A percentile compares a stretch with the other conserved stretches of the same genome.
Evolutionary conservation across 192 early-diverging fungal species (phyloP).

Genomic region (Backusella macrospora): DNA sequence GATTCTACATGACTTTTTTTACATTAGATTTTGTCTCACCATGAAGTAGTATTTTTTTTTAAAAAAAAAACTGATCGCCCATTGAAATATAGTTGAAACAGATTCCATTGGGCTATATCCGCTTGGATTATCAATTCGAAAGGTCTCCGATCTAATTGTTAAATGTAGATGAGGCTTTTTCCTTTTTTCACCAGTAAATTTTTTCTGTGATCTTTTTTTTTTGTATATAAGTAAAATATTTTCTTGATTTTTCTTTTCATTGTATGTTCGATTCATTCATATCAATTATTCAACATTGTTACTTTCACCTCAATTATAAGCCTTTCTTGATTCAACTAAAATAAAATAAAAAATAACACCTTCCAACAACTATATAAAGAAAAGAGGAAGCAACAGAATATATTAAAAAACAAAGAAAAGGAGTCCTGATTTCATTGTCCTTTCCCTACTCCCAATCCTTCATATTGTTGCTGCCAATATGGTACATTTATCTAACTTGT

Average conservation of each 20-base stretch:
- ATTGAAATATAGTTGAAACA: constrained; percentile 1
- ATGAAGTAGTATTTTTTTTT: background rate
- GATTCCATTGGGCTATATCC: background rate
- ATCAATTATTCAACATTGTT: background rate
- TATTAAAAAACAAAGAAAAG: constrained; percentile 8
- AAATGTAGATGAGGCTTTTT: constrained; percentile 3
- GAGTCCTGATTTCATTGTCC: background rate
- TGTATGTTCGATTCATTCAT: background rate
- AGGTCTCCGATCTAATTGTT: constrained; percentile 19
- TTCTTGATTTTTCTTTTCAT: constrained; percentile 9
- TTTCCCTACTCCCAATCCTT: background rate
- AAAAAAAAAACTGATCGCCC: constrained; percentile 14
- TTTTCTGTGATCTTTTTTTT: background rate
- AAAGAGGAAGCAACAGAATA: background rate
- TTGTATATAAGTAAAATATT: constrained; percentile 1
- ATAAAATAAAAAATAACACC: background rate
- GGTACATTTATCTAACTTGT: constrained; percentile 14
- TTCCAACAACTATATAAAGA: background rate
- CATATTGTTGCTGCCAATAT: background rate
- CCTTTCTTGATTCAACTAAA: background rate
- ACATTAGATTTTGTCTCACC: background rate
- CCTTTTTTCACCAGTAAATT: constrained; percentile 5
- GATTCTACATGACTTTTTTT: background rate
- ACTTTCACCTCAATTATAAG: background rate
- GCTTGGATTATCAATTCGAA: constrained; percentile 14